Conservation (phyloP, 305 asterid genomes). For the Fraxinus baroniana region DNA sequence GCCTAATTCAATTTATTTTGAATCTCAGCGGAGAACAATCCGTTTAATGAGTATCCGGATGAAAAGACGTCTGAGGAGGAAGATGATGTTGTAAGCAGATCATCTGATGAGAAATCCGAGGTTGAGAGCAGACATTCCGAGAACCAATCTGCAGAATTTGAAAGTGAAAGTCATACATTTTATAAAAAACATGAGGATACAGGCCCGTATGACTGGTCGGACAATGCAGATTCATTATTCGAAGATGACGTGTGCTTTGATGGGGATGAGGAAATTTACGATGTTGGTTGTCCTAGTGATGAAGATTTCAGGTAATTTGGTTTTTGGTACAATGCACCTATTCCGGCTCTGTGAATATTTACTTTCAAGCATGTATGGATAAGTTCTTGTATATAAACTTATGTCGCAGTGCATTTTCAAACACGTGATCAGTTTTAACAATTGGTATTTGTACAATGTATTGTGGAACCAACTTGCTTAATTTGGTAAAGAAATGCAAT, state of each 20-base stretch:
- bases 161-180: constrained; percentile 31
- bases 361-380: background rate
- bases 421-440: background rate
- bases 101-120: constrained; percentile 35
- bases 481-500: background rate
- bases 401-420: background rate
- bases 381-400: background rate
- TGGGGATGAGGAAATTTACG: constrained; percentile 23
- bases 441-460: background rate
- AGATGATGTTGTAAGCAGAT: constrained; percentile 38
- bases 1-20: background rate
- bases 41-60: constrained; percentile 68
- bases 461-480: background rate
- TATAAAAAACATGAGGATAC: too few relatives aligned
- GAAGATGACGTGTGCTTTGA: constrained; percentile 34
- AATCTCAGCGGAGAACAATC: constrained; percentile 72
- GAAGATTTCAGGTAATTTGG: constrained; percentile 25
- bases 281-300: constrained; percentile 21
- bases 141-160: constrained; percentile 35
- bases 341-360: background rate
- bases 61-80: constrained; percentile 49
- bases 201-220: constrained; percentile 23
- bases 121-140: constrained; percentile 21
- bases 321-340: background rate
- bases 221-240: constrained; percentile 24